Conservation (phyloP, 768 basidiomycete genomes). For the Mrakia hoshinonis region DNA sequence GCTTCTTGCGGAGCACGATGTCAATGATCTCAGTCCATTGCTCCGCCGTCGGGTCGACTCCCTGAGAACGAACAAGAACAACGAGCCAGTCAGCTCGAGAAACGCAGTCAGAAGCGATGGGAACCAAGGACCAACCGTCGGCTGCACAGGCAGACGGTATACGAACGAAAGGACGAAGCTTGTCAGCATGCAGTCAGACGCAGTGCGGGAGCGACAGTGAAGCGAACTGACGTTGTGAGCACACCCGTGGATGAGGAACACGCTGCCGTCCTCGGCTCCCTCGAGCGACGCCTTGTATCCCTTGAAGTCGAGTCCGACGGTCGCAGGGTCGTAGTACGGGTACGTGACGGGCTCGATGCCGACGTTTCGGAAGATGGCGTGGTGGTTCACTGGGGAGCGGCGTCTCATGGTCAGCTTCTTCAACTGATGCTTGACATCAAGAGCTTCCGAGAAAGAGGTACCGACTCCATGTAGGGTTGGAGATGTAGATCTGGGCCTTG, state of each 20-base stretch:
- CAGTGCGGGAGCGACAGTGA: too few relatives aligned
- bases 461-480: conserved; percentile 92
- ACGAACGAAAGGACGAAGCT: not conserved
- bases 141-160: not conserved
- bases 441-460: conserved; percentile 12
- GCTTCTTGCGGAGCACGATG: conserved; percentile 59
- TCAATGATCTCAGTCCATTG: conserved; percentile 76
- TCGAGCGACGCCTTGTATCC: conserved; percentile 54
- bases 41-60: conserved; percentile 80
- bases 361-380: conserved; percentile 81
- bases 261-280: conserved; percentile 62
- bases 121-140: not conserved
- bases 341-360: conserved; percentile 79
- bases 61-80: conserved; percentile 50
- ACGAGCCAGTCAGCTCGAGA: not conserved
- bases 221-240: conserved; percentile 70
- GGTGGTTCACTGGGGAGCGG: conserved; percentile 64
- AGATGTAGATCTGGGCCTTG: conserved; percentile 66
- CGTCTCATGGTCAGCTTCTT: too few relatives aligned
- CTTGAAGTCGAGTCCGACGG: conserved; percentile 71
- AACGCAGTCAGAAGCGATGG: not conserved
- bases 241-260: conserved; percentile 85
- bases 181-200: not conserved
- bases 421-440: too few relatives aligned
- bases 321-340: conserved; percentile 87